Base-by-base conservation (phyloP, 2,329 filamentous ascomycete species). In the Periconia digitata region DNA sequence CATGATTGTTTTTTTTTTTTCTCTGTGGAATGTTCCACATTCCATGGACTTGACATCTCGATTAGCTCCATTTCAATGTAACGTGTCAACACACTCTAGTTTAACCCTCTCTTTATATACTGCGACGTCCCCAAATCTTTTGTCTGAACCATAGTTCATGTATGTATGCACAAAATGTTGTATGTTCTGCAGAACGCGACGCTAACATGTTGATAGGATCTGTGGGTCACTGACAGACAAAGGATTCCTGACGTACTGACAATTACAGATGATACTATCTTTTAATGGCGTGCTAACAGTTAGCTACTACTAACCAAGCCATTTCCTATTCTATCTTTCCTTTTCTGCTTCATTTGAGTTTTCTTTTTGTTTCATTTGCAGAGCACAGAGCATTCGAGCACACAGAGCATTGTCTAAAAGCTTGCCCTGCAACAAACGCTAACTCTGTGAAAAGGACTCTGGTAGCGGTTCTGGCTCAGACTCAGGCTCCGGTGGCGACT, bases 361-460 rank as follows among this genome's bases (percentile, higher is more conserved):
- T 27, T 32, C 27, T 15, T 32, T 32, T 32, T 13, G 10, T 13
- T 32, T 32, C n/a, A n/a, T 39, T 21, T 17, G 18, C 37, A 39
- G 37, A 22, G 37, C 37, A 39, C 37, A 39, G 37, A 39, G 37
- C 37, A 39, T 22, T 22, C 21, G 37, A 39, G 37, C 37, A 39
- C 16, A 39, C 21, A 15, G 20, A 37, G 35, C 35, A 37, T 20
- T 17, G 3, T 22, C n/a, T 39, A 21, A 18, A 2, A 22, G n/a
- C 16, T 20, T 39, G 20, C n/a, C 20, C 21, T 15, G 37, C n/a
- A 15, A 32, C 27, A 32, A 5, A 3, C 10, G 27, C 27, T 32
- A 32, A 32, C 27, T 32, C 4, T 32, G 27, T 32, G 27, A 32
- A 32, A 32, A 32, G 27, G 27, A 12, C 3, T 4, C 4, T 3